Evolutionary conservation across 305 asterid species (phyloP).

Genomic region (Fraxinus latifolia): DNA sequence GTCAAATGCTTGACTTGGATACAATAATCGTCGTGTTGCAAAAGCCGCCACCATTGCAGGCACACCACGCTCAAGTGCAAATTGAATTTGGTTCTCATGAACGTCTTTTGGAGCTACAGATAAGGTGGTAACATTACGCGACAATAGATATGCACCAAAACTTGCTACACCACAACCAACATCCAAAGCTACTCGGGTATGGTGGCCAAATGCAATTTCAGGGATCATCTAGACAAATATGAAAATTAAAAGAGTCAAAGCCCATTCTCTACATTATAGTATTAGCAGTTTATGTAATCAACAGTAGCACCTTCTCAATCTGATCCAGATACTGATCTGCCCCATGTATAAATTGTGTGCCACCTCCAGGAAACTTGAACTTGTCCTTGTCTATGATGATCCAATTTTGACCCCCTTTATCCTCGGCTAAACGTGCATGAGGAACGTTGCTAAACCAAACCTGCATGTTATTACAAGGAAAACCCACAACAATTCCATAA

Average conservation of each 20-base stretch:
- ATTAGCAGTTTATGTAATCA: not conserved
- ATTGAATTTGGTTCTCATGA: conserved; percentile 94
- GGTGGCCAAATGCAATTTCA: conserved; percentile 78
- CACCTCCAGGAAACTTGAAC: conserved; percentile 98
- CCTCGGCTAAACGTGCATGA: conserved; percentile 86
- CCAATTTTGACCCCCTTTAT: conserved; percentile 98
- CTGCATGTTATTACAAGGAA: conserved; percentile 33
- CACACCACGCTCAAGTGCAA: conserved; percentile 96
- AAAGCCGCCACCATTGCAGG: conserved; percentile 96
- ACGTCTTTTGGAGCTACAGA: conserved; percentile 95
- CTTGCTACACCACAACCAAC: conserved; percentile 98
- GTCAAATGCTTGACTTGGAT: conserved; percentile 94
- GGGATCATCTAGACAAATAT: conserved; percentile 66
- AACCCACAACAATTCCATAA: conserved; percentile 16
- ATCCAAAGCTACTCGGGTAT: conserved; percentile 80
- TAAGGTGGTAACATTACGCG: conserved; percentile 68
- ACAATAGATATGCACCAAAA: conserved; percentile 86
- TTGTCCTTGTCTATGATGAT: conserved; percentile 69
- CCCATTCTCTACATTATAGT: not conserved
- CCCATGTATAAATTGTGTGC: conserved; percentile 94
- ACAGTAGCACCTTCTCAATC: conserved; percentile 60
- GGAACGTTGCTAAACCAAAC: conserved; percentile 98
- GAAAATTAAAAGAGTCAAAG: not conserved
- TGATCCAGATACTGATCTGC: conserved; percentile 91
- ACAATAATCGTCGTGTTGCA: conserved; percentile 66